Evolutionary conservation across 106 monocot species (phyloP), one percentile per base, ranked within the genome.

Genomic region (Apostasia shenzhenica): DNA sequence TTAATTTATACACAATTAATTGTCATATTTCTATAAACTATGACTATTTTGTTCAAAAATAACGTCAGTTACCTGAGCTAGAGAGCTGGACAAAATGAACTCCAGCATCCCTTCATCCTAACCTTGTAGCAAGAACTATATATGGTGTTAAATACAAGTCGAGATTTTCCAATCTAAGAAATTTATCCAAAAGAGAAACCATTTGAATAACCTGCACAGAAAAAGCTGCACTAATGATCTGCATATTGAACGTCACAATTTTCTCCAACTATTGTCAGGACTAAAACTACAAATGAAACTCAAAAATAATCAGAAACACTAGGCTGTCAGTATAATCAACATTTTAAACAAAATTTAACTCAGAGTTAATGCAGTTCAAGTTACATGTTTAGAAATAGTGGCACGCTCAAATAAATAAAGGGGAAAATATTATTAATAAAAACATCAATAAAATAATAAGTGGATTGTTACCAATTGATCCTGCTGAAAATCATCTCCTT

Each of bases 51-150:
- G 26, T 26, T 26, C 26, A 26, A 26, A 26, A 26, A 26, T 26
- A 26, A 26, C 26, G 43, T 55, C 50, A 1, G 49, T 67, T 79
- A 97, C 95, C 80, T 97, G 95, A 48, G 95, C 95, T 52, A 97
- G 84, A 46, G 95, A 92, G 69, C 86, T 89, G 70, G 95, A 97
- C 13, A 89, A 92, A 78, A 97, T 89, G 69, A 97, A 97, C 72
- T 97, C 92, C 41, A 97, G n/a, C 95, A 97, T 86, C 37, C 95
- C 95, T 85, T 97, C 95, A 76, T 97, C 95, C 79, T 84, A 40
- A 92, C 26, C 89, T 89, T 73, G 95, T 97, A 66, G 95, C 95
- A 72, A 97, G 88, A 61, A 97, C 95, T 75, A 78, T 69, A 75
- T 97, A 97, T 64, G 95, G 89, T 62, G 89, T 92, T 66, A 97